Conservation (phyloP, 208 protist species). For the Acanthamoeba castellanii region DNA sequence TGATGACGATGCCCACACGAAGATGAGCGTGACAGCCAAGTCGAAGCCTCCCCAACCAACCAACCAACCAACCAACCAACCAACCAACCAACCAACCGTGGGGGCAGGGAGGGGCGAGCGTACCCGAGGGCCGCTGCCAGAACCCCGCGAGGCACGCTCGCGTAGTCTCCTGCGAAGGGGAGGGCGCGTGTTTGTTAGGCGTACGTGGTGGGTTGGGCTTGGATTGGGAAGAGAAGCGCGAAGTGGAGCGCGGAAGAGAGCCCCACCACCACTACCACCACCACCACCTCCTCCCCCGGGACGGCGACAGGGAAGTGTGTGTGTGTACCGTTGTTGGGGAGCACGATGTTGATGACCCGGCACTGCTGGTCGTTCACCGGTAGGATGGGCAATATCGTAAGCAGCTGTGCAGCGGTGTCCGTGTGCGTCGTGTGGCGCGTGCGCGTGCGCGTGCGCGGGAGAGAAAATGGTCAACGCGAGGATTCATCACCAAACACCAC, state of each 20-base stretch:
- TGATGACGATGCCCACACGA: no score
- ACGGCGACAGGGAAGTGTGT: not conserved
- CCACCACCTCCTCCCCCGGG: not conserved
- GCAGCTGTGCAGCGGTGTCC: not conserved
- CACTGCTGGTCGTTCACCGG: constrained; percentile 32
- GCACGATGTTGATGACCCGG: constrained; percentile 48
- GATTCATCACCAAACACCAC: no score
- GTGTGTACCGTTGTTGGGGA: constrained; percentile 4
- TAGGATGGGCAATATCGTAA: constrained; percentile 28
- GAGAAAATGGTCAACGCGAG: not conserved
- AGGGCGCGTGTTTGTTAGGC: not conserved
- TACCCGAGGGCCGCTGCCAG: constrained; percentile 15
- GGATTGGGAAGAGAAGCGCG: no score
- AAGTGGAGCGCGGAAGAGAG: no score
- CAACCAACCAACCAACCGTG: not conserved
- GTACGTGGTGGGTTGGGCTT: not conserved
- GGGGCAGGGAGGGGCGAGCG: not conserved
- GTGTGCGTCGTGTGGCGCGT: not conserved
- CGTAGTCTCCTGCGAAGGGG: not conserved
- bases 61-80: not conserved
- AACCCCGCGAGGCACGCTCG: constrained; percentile 20
- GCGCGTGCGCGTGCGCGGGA: not conserved
- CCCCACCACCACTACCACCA: not conserved
- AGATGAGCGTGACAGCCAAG: no score
- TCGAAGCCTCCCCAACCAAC: no score